Base-by-base conservation (phyloP, 257 asterid species). In the Orobanche coerulescens region DNA sequence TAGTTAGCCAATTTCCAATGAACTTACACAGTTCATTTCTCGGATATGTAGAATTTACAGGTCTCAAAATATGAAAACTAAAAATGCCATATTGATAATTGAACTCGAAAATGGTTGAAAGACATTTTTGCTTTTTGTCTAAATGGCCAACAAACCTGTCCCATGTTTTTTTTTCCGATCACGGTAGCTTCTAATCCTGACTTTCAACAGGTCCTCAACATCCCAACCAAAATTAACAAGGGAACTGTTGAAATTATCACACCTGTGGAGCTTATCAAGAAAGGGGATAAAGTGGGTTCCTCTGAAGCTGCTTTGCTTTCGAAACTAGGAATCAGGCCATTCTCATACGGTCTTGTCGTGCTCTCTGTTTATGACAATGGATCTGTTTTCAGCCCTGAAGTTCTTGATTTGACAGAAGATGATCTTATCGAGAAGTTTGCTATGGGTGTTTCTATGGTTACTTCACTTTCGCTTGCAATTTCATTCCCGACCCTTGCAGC, bases 181-280 rank as follows among this genome's bases (percentile, higher is more conserved):
- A 5, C 5, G 16, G 1, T 4, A 0, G 9, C 28, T 36, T 12
- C 74, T 68, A 5, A 64, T 3, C 0, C 58, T 22, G 1, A 1
- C 0, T 34, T 2, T 11, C 3, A 24, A 10, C 73, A 90, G 96
- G 97, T 86, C 47, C 92, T 93, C 26, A 86, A 93, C 76, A 93
- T 93, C 37, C 97, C 98, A 23, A 92, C 98, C 26, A 92, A 92
- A 79, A 92, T 92, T 70, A 92, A 92, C 94, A 92, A 92, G 87
- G 97, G 98, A 26, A 93, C 97, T 22, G 98, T 93, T 1, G 98
- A 93, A 70, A 93, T 93, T 24, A 81, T 93, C 69, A 93, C 98
- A 13, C 98, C 98, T 3, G 98, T 89, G 13, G 98, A 93, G 72
- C 95, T 93, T 16, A 81, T 93, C 76, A 87, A 71, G 82, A 93